phyloP scores from a whole-genome alignment of 2,329 filamentous ascomycete genomes.

The Elsinoe ampelina region DNA sequence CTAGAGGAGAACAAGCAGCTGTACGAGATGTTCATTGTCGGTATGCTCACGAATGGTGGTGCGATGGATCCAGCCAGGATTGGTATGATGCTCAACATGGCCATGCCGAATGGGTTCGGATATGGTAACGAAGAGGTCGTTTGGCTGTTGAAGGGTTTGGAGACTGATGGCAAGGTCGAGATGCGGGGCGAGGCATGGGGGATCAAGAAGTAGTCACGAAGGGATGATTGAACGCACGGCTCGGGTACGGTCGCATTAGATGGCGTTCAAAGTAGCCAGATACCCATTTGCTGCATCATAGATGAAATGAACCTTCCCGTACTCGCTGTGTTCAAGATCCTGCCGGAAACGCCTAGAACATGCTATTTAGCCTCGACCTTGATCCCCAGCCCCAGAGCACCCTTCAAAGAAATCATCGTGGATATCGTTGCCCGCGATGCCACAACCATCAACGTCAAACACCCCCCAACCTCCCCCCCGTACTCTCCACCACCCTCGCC shows the following conservation, averaged over 20 bases:
- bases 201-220: conserved; percentile 17
- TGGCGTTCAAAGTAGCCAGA: background rate
- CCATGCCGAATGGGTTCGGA: conserved; percentile 76
- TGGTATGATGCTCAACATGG: conserved; percentile 89
- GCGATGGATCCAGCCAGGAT: conserved; percentile 76
- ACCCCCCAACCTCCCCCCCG: conserved; percentile 28
- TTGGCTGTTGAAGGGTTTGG: conserved; percentile 70
- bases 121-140: conserved; percentile 83
- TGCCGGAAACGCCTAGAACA: background rate
- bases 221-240: background rate
- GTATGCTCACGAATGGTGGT: conserved; percentile 89
- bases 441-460: background rate
- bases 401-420: background rate
- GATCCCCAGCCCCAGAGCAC: background rate
- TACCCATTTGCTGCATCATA: background rate
- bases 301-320: background rate
- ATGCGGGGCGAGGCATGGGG: conserved; percentile 27
- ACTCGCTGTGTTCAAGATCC: background rate
- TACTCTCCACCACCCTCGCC: conserved; percentile 39
- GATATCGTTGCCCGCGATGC: background rate
- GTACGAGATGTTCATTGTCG: conserved; percentile 86
- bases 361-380: background rate
- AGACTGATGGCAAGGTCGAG: conserved; percentile 57
- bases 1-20: conserved; percentile 61
- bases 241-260: background rate